Conservation (phyloP, 345 rosid species). For the Lepidium aucheri region DNA sequence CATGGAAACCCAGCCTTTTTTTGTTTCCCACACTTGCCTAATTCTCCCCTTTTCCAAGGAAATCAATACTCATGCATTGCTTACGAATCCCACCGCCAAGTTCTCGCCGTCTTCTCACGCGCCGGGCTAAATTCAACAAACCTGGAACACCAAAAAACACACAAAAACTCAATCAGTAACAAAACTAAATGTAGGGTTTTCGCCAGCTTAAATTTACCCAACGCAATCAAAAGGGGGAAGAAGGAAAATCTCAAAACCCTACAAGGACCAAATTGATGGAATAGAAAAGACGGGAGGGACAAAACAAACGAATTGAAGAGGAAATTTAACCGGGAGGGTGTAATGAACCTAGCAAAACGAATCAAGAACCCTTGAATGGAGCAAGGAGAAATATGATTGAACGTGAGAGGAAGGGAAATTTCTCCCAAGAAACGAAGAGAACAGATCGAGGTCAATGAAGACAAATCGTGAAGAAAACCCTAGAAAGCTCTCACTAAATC, state of each 20-base stretch:
- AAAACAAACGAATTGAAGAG: conserved; percentile 3
- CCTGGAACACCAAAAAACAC: conserved; percentile 31
- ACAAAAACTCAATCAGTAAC: conserved; percentile 9
- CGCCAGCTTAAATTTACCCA: conserved; percentile 3
- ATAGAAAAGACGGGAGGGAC: neutral
- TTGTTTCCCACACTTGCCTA: conserved; percentile 41
- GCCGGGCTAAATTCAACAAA: conserved; percentile 24
- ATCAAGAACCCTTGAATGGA: conserved; percentile 35
- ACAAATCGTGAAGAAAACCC: conserved; percentile 23
- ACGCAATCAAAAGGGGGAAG: neutral
- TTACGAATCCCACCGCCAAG: conserved; percentile 31
- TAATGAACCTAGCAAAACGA: conserved; percentile 34
- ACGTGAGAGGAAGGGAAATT: neutral
- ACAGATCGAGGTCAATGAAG: conserved; percentile 39
- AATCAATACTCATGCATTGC: conserved; percentile 83
- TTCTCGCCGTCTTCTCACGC: neutral
- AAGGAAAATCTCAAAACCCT: conserved; percentile 28
- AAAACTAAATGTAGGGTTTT: conserved; percentile 52
- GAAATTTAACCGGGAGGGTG: neutral
- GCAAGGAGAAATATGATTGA: conserved; percentile 19
- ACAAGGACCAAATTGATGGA: conserved; percentile 13
- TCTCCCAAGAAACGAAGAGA: neutral
- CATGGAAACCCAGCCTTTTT: conserved; percentile 66
- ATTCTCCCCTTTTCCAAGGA: conserved; percentile 57
- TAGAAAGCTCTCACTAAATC: conserved; percentile 28